Evolutionary conservation across 352 stramenopile genomes (phyloP), one percentile per base, ranked within the genome.

Genomic region (Plasmopara halstedii): DNA sequence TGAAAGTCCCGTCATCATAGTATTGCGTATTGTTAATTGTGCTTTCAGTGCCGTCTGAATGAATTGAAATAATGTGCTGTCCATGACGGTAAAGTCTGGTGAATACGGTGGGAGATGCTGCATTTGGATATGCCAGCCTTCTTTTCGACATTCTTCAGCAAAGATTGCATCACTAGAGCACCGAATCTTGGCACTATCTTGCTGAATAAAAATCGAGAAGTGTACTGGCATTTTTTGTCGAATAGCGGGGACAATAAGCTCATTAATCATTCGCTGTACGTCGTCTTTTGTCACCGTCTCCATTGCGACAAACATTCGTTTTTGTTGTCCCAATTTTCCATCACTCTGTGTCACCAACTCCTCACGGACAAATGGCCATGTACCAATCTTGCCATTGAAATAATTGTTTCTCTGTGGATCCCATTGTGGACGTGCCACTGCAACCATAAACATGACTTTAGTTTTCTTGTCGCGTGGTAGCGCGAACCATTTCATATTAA

Each of bases 401-500:
- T 56, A 63, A 10, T 43, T 40, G 14, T 53, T 56, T 37, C 50
- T 70, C 9, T 59, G 41, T 2, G 45, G 42, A 25, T 73, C 62
- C 53, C 56, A 78, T 20, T 73, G 63, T n/a, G 67, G 67, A 10
- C 63, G 39, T 6, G 67, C 61, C 27, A 78, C 60, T 2, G 67
- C 67, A 4, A 46, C 51, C 35, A 78, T 62, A 38, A 65, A 72
- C 67, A 78, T 78, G 17, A 74, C 54, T 31, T 63, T 65, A 9
- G 47, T 60, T 48, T 63, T 67, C 27, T 62, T 67, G 31, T 71
- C 57, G 13, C 54, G 40, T 8, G 63, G 55, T 1, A 72, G 39
- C 15, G 62, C 38, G 47, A 72, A 65, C 67, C 67, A 73, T 42
- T 78, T 78, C 42, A 71, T 50, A 33, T 74, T 70, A 21, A 74